These are phyloP conservation scores for Flaveria linearis DNA, from an alignment of 129 eudicot species.

Conservation along the genomic window DNA sequence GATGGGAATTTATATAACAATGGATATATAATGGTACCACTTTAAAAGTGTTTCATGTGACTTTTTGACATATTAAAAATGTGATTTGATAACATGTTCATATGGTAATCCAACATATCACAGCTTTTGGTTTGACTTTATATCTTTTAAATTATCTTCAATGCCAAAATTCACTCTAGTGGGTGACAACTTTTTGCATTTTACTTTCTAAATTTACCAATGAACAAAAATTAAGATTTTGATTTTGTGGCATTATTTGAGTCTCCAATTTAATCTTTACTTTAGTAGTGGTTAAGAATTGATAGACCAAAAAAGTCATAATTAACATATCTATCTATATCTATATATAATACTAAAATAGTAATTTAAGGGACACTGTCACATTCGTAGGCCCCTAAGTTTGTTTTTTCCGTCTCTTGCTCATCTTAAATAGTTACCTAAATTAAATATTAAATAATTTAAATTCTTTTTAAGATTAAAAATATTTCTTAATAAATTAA, in stretches of 20 bases:
- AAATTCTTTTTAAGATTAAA: no score
- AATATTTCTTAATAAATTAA: no score
- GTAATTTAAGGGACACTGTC: no score
- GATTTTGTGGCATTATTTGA: no score
- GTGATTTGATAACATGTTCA: constrained; percentile 30
- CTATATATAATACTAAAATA: no score
- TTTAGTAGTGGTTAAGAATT: no score
- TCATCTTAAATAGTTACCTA: no score
- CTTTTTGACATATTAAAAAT: constrained; percentile 19
- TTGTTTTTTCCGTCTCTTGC: no score
- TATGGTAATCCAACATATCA: constrained; percentile 39
- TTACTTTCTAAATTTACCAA: not conserved
- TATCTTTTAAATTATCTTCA: constrained; percentile 14
- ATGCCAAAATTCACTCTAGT: constrained; percentile 24
- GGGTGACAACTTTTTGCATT: constrained; percentile 28
- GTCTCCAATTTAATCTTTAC: not conserved
- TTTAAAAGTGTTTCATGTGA: constrained; percentile 9
- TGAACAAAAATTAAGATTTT: not conserved
- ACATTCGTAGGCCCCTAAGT: no score
- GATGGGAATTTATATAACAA: constrained; percentile 12
- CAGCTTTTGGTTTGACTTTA: constrained; percentile 35
- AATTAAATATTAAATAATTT: no score
- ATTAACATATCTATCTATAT: no score
- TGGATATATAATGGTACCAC: constrained; percentile 6
- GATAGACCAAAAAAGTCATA: no score